Percentiles rank a stretch among this genome's conserved stretches.
phyloP scores from a whole-genome alignment of 306 rosid genomes.

The Lathyrus sativus region DNA sequence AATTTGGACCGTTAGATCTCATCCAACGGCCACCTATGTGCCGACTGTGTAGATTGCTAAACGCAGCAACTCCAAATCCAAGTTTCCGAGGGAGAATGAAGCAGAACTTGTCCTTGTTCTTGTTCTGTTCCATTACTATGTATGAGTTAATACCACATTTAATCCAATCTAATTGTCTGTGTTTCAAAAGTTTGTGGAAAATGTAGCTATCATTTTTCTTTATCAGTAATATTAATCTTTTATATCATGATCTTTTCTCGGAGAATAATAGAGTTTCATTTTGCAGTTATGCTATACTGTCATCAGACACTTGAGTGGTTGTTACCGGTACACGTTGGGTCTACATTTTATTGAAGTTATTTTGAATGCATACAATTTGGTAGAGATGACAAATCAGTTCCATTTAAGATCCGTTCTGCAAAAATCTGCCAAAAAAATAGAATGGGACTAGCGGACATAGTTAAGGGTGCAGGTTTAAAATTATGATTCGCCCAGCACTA shows the following conservation, averaged over 20 bases:
- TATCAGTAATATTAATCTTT: slow-evolving; percentile 4
- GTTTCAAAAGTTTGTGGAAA: slow-evolving; percentile 36
- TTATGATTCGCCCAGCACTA: too few species aligned
- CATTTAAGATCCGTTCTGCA: too few species aligned
- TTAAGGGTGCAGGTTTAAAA: too few species aligned
- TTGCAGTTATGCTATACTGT: not conserved
- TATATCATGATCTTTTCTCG: not conserved
- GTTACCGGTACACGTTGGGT: too few species aligned
- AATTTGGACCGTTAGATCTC: not conserved
- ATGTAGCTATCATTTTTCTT: slow-evolving; percentile 33
- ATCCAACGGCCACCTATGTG: not conserved
- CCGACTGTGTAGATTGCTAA: not conserved
- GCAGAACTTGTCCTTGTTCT: slow-evolving; percentile 30
- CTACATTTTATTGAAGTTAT: too few species aligned
- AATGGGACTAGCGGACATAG: too few species aligned
- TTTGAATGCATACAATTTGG: too few species aligned
- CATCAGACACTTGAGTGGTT: not conserved
- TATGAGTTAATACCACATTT: slow-evolving; percentile 23
- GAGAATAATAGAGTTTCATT: not conserved
- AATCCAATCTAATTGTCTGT: slow-evolving; percentile 40
- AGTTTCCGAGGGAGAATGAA: not conserved
- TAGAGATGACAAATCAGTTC: too few species aligned
- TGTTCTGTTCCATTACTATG: slow-evolving; percentile 32
- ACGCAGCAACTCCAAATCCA: not conserved
- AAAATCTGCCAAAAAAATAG: too few species aligned